These are phyloP conservation scores for Termitomyces sp. DNA, from an alignment of 768 basidiomycete species.

Conservation along the genomic window DNA sequence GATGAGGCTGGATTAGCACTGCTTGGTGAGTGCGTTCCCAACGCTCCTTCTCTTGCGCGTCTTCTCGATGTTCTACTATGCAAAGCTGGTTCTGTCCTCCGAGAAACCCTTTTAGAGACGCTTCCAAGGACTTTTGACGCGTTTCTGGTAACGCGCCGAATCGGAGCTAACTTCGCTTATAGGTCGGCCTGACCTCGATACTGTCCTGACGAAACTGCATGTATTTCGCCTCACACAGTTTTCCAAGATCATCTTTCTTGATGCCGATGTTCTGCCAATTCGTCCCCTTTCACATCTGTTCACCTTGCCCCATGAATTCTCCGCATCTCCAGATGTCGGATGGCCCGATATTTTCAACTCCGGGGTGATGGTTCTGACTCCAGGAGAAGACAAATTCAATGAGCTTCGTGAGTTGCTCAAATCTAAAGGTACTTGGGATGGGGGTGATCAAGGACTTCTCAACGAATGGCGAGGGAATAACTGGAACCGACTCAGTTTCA, in stretches of 20 bases:
- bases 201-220: conserved; percentile 95
- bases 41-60: conserved; percentile 4
- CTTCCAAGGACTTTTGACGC: conserved; percentile 1
- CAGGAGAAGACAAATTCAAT: conserved; percentile 78
- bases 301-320: conserved; percentile 72
- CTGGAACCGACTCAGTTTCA: conserved; percentile 96
- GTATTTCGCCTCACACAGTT: conserved; percentile 89
- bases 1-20: conserved; percentile 65
- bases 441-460: conserved; percentile 96
- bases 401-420: conserved; percentile 67
- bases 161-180: conserved; percentile 13
- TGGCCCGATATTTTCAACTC: conserved; percentile 99
- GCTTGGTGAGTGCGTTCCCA: conserved; percentile 59
- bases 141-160: not conserved
- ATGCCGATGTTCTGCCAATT: conserved; percentile 87
- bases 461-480: conserved; percentile 88
- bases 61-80: not conserved
- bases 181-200: conserved; percentile 93
- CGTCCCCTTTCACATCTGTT: conserved; percentile 94
- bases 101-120: not conserved
- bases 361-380: conserved; percentile 85
- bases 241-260: conserved; percentile 83
- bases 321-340: conserved; percentile 94
- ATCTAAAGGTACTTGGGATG: conserved; percentile 88
- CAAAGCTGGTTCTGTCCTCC: not conserved